Evolutionary conservation across 2,329 filamentous ascomycete species (phyloP), one percentile per base, ranked within the genome.

Genomic region (Fonsecaea pedrosoi): DNA sequence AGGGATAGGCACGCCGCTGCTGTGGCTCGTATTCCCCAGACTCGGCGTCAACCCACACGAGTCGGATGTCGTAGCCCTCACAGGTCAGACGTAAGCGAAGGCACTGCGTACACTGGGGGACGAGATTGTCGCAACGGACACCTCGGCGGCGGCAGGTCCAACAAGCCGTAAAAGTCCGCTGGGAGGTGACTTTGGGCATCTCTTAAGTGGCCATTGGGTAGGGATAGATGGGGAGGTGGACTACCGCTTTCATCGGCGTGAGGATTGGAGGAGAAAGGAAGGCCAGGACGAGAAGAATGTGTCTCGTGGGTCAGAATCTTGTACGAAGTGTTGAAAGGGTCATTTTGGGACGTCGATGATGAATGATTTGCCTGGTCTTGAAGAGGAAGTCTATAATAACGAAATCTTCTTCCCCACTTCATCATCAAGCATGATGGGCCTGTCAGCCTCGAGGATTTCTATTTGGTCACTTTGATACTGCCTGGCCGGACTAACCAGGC

Each of bases 141-240:
- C 53, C 53, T 53, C 64, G 54, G 32, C 64, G 58, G 45, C 64
- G 64, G 50, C 64, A 66, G 25, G 64, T 66, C 64, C 64, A 66
- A 35, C 64, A 66, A 13, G 64, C 64, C 18, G 64, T 62, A 25
- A 66, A 66, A 13, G 64, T 66, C 59, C 64, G 40, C 53, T 48
- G 57, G 9, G 63, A 55, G 56, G 35, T 35, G 35, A 48, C 18
- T 56, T 60, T 60, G 35, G 63, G 63, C 63, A 65, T 65, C 32
- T 62, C 35, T 56, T 56, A 35, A 12, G 40, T 25, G 13, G 60
- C 48, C 50, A 18, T 45, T 37, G 37, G 32, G 35, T 34, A 57
- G 54, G 37, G 32, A 15, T 34, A 57, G 54, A 57, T 2, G 32
- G 7, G 54, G 18, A 7, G 4, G 35, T 57, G 7, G 25, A 25